Base-by-base conservation (phyloP, 179 eudicot species). In the Dionaea muscipula region DNA sequence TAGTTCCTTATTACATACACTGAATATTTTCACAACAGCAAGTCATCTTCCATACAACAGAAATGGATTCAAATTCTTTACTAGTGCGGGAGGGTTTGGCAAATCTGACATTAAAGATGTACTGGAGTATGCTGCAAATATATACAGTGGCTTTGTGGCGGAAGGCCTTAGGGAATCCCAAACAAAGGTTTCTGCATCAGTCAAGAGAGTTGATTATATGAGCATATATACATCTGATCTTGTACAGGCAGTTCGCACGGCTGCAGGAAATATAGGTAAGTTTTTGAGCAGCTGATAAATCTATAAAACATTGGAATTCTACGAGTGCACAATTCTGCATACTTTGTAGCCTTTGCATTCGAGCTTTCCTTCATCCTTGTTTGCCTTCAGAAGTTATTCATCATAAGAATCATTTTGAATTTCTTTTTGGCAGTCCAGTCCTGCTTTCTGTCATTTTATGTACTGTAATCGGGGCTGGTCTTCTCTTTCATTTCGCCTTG, bases 41-140 rank as follows among this genome's bases (percentile, higher is more conserved):
- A 91, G 98, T 70, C 98, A 91, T 77, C 98, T 91, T 76, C 98
- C 98, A 43, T 87, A 75, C 81, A 91, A 91, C 60, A 75, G 98
- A 61, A 91, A 91, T 65, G 98, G 98, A 33, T 78, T 91, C 68
- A 91, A 91, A 69, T 91, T 91, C 72, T 91, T 91, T 68, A 91
- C 98, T 48, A 81, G 77, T 75, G 69, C 86, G 55, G 98, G 98
- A 74, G 98, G 98, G 46, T 88, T 91, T 47, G 95, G 98, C 61
- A 91, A 91, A 71, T 66, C 78, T 43, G 95, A 91, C 62, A 87
- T 91, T 50, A 86, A 87, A 70, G 88, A 91, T 61, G 82, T 91
- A 56, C 60, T 91, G 74, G 95, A 81, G 68, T 77, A 81, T 53
- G 98, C 98, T 55, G 81, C 88, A 63, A 75, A 76, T 45, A 78